phyloP scores from a whole-genome alignment of 1,139 yeast species.

The Casaregolazyma suthepensis region DNA sequence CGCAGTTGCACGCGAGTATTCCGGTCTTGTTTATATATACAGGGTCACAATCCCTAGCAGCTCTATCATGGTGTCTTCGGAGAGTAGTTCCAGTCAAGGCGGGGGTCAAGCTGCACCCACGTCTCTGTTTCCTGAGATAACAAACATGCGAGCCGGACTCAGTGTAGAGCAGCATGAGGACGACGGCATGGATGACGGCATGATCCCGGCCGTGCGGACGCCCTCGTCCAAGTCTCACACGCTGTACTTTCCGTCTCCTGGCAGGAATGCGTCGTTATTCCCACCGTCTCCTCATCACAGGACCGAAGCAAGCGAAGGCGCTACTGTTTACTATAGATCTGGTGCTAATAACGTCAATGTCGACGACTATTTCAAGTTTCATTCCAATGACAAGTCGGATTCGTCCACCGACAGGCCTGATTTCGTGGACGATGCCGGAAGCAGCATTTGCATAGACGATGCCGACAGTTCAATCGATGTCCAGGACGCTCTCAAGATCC shows the following conservation, averaged over 20 bases:
- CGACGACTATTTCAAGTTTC: constrained; percentile 2
- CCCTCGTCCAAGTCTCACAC: background rate
- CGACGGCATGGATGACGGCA: background rate
- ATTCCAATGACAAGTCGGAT: background rate
- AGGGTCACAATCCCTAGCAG: background rate
- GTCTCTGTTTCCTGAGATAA: background rate
- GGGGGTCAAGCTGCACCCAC: background rate
- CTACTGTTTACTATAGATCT: background rate
- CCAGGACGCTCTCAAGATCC: constrained; percentile 22
- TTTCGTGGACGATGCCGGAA: constrained; percentile 27
- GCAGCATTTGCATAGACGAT: constrained; percentile 32
- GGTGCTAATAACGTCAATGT: background rate
- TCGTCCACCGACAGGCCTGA: background rate
- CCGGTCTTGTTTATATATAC: background rate
- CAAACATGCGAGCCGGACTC: background rate
- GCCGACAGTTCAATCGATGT: constrained; percentile 25
- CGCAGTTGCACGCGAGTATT: background rate
- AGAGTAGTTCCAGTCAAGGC: background rate
- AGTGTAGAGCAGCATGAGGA: background rate
- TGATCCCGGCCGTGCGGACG: background rate
- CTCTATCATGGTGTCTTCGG: background rate
- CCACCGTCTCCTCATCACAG: background rate
- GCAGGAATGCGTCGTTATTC: background rate
- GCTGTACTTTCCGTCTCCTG: background rate
- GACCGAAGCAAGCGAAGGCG: background rate